Evolutionary conservation across 2,329 filamentous ascomycete genomes (phyloP).

Genomic region (Cytospora piceicola): DNA sequence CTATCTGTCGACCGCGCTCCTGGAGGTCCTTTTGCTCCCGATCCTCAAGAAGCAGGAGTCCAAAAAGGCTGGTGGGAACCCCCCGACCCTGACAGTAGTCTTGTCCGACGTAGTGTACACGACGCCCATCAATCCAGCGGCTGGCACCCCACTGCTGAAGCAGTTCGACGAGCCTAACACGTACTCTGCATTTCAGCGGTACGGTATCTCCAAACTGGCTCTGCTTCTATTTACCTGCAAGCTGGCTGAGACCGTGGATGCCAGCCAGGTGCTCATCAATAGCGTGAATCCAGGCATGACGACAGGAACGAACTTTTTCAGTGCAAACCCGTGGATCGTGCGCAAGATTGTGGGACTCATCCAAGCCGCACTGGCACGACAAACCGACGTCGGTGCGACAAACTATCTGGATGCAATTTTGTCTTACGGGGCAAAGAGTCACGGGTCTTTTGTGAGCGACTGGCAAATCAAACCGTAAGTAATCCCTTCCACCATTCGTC

Average conservation of each 20-base stretch:
- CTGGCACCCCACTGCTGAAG: not conserved
- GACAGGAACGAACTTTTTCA: constrained; percentile 43
- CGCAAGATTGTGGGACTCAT: not conserved
- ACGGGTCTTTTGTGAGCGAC: constrained; percentile 8
- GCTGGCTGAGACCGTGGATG: constrained; percentile 42
- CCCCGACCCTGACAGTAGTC: not conserved
- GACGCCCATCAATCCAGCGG: not conserved
- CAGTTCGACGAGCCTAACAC: not conserved
- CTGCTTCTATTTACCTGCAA: constrained; percentile 42
- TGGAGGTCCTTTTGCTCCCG: constrained; percentile 32
- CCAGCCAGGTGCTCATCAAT: constrained; percentile 50
- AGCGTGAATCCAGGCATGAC: constrained; percentile 51
- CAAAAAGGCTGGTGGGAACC: not conserved
- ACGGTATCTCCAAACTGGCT: constrained; percentile 38
- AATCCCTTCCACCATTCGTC: not conserved
- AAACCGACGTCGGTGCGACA: not conserved
- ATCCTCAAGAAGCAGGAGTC: no score
- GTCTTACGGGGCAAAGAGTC: not conserved
- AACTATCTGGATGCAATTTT: constrained; percentile 14
- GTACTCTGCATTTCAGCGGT: not conserved
- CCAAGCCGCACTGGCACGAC: not conserved
- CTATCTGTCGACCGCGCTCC: constrained; percentile 33
- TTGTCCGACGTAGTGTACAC: not conserved
- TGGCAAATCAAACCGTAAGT: constrained; percentile 6
- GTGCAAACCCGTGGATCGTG: constrained; percentile 6